Evolutionary conservation across 2,329 filamentous ascomycete species (phyloP), one percentile per base, ranked within the genome.

Genomic region (Colletotrichum tanaceti): DNA sequence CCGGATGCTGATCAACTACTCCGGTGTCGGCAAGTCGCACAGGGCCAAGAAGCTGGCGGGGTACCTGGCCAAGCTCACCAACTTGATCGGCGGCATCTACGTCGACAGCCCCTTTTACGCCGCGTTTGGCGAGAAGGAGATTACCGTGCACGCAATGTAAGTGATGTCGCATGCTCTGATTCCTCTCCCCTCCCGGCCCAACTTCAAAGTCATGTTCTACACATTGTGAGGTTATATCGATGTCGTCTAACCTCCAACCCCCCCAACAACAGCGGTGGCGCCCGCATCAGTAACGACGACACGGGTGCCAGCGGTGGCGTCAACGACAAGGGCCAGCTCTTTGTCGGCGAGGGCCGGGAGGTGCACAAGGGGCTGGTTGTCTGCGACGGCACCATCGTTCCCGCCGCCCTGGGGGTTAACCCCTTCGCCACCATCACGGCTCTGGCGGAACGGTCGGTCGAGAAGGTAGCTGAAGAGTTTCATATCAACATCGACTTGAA

Each of bases 341-440:
- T 91, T 58, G 82, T 73, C 0, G 88, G 88, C 2, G 72, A 78
- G 3, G 83, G 82, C 0, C 72, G 72, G 0, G 84, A 88, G 35
- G 83, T 84, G 0, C 80, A 92, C 73, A 54, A 79, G 0, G 89
- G 89, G 0, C 81, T 92, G 4, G 80, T 91, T 13, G 86, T 90
- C 28, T 86, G 85, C 0, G 90, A 92, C 73, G 89, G 80, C 13
- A 82, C 89, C 3, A 78, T 88, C 1, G 84, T 92, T 16, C 90
- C 90, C 0, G 84, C 85, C 4, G 85, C 89, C 0, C 79, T 92
- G 1, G 85, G 89, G 10, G 87, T 89, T 1, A 92, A 92, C 73
- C 90, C 90, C 0, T 85, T 91, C 59, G 90, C 90, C 1, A 92
- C 90, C 1, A 92, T 92, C 71, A 86, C 89, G 0, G 90, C 90